Percentiles rank a stretch among this genome's conserved stretches.
Evolutionary conservation across 768 basidiomycete species (phyloP).

Genomic region (Xerocomus spinulosus): DNA sequence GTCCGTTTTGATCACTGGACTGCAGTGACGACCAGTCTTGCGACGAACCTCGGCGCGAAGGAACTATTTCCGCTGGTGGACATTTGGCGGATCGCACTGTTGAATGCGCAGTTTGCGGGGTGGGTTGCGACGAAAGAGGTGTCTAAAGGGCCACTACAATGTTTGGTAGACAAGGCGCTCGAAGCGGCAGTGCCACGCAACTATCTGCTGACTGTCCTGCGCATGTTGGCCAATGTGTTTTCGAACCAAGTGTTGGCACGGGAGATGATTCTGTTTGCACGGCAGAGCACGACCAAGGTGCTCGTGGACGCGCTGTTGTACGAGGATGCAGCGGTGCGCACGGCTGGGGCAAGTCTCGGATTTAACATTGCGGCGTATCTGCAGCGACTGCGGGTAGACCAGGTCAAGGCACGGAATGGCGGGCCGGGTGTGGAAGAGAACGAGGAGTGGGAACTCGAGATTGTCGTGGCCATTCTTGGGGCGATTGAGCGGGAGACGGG

Average conservation of each 20-base stretch:
- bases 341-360: slow-evolving; percentile 75
- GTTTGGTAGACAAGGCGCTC: slow-evolving; percentile 47
- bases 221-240: slow-evolving; percentile 67
- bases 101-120: slow-evolving; percentile 53
- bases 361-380: slow-evolving; percentile 70
- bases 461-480: slow-evolving; percentile 79
- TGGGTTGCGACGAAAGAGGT: slow-evolving; percentile 40
- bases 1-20: slow-evolving; percentile 46
- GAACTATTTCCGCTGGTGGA: slow-evolving; percentile 80
- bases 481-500: slow-evolving; percentile 65
- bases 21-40: slow-evolving; percentile 41
- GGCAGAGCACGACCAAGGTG: slow-evolving; percentile 42
- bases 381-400: slow-evolving; percentile 57
- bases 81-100: slow-evolving; percentile 73
- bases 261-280: slow-evolving; percentile 36
- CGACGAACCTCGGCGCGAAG: slow-evolving; percentile 42
- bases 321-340: slow-evolving; percentile 61
- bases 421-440: slow-evolving; percentile 46
- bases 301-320: slow-evolving; percentile 68
- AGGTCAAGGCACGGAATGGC: slow-evolving; percentile 28
- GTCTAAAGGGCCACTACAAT: slow-evolving; percentile 38
- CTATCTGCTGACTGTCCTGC: slow-evolving; percentile 60
- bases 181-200: slow-evolving; percentile 39
- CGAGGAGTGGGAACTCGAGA: slow-evolving; percentile 84
- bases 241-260: slow-evolving; percentile 38